Evolutionary conservation across 768 basidiomycete species (phyloP).

Genomic region (Suillus alpinus): DNA sequence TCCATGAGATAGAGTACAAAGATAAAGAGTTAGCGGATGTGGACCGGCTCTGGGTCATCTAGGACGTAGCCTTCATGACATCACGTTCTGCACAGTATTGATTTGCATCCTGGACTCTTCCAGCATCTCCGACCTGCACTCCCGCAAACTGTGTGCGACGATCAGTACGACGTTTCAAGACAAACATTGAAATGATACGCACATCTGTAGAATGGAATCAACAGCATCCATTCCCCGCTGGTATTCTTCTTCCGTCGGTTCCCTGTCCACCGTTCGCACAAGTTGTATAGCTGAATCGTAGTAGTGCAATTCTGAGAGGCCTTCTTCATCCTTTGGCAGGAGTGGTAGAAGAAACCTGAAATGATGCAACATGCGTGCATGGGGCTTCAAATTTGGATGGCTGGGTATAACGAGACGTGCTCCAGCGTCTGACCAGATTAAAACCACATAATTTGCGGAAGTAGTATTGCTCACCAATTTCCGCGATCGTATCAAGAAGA

Average conservation of each 20-base stretch:
- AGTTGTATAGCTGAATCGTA: conserved; percentile 78
- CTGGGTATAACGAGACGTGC: conserved; percentile 73
- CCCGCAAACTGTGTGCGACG: conserved; percentile 45
- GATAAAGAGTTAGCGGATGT: neutral
- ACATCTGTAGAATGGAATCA: conserved; percentile 61
- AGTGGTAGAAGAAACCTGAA: conserved; percentile 75
- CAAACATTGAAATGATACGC: conserved; percentile 18
- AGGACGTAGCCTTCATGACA: neutral
- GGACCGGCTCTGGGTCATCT: neutral
- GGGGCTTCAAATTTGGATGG: conserved; percentile 66
- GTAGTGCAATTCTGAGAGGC: conserved; percentile 67
- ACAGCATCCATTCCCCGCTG: conserved; percentile 60
- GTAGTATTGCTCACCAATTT: conserved; percentile 53
- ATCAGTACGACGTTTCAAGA: neutral
- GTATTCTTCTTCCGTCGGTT: conserved; percentile 69
- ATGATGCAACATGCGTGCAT: conserved; percentile 75
- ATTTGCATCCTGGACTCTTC: conserved; percentile 51
- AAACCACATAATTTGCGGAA: neutral
- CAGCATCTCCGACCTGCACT: conserved; percentile 64
- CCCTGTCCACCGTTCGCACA: conserved; percentile 56
- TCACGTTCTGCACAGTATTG: conserved; percentile 7
- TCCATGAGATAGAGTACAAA: neutral
- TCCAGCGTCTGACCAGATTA: conserved; percentile 48
- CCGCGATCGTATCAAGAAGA: conserved; percentile 68
- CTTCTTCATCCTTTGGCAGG: conserved; percentile 54